Evolutionary conservation across 2,329 filamentous ascomycete genomes (phyloP), one percentile per base, ranked within the genome.

Genomic region (Aspergillus eucalypticola): DNA sequence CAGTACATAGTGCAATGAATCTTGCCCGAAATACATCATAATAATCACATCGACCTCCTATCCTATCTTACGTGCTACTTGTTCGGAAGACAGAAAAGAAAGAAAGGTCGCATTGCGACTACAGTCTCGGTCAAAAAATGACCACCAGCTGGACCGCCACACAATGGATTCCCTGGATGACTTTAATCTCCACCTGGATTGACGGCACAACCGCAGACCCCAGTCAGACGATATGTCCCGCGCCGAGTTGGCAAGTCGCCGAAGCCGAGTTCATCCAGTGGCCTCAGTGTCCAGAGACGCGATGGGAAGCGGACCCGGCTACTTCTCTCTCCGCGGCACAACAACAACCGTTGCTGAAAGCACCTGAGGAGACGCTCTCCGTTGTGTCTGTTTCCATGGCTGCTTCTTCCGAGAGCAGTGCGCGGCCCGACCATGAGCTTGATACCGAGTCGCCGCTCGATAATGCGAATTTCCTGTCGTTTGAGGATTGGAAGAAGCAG

Each of bases 401-500:
- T 15, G n/a, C 46, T 42, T 50, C 48, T 15, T 58, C 52, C 11
- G 29, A 50, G 39, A 19, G n/a, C 39, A 27, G 49, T 7, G 51
- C 48, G 17, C 52, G 49, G 58, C 72, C 15, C 71, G 65, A 78
- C 11, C 68, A 77, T 15, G 83, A 87, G 57, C 72, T 81, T 15
- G 88, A 90, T 59, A 81, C 82, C 5, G 89, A 90, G 51, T 88
- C 86, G 2, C 83, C 85, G 0, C 80, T 90, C 10, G 88, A 91
- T 69, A 90, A 91, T 66, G 85, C 88, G 49, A 89, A 92, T 6
- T 98, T 98, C 74, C 87, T 98, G 69, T 97, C 95, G 0, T 99
- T 99, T 69, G 95, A 98, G 73, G 94, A 98, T 70, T 99, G 95
- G 95, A 98, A 96, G 79, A 91, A 90, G 71, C 90, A 93, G 81